Evolutionary conservation across 1,139 yeast genomes (phyloP).

Genomic region (Magnusiomyces fungicola): DNA sequence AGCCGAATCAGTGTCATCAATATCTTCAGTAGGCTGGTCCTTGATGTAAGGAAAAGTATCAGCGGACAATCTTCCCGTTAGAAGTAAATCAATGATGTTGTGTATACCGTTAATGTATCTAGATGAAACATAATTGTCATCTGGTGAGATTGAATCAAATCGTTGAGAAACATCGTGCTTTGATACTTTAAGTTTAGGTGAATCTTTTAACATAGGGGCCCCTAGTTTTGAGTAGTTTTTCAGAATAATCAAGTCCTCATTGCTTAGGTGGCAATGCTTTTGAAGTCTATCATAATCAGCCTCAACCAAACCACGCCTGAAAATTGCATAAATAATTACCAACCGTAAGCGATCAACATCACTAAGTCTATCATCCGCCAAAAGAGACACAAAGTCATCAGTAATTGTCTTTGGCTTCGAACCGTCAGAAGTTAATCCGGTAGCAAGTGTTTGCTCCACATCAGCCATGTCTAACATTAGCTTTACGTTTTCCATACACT

Average conservation of each 20-base stretch:
- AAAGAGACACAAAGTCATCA: constrained; percentile 53
- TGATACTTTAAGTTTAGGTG: constrained; percentile 30
- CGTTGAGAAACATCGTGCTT: constrained; percentile 15
- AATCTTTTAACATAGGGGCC: constrained; percentile 50
- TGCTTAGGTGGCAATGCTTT: constrained; percentile 57
- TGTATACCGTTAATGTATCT: constrained; percentile 70
- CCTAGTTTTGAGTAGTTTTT: constrained; percentile 63
- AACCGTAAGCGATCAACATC: constrained; percentile 66
- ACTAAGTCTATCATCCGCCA: constrained; percentile 44
- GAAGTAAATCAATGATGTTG: constrained; percentile 45
- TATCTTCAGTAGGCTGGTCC: constrained; percentile 61
- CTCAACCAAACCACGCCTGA: constrained; percentile 77
- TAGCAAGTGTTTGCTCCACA: constrained; percentile 59
- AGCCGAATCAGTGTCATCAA: constrained; percentile 40
- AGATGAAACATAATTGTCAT: constrained; percentile 65
- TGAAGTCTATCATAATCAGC: constrained; percentile 66
- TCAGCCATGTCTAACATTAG: too few relatives aligned
- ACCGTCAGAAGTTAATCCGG: constrained; percentile 68
- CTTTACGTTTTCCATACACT: constrained; percentile 28
- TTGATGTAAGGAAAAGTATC: constrained; percentile 65
- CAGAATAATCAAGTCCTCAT: constrained; percentile 55
- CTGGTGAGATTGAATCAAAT: constrained; percentile 53
- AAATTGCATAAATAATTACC: constrained; percentile 69
- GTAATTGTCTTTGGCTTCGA: constrained; percentile 52
- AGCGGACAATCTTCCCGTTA: constrained; percentile 46